These are phyloP conservation scores for Gyromitra esculenta DNA, from an alignment of 2,329 filamentous ascomycete species.

Conservation along the genomic window DNA sequence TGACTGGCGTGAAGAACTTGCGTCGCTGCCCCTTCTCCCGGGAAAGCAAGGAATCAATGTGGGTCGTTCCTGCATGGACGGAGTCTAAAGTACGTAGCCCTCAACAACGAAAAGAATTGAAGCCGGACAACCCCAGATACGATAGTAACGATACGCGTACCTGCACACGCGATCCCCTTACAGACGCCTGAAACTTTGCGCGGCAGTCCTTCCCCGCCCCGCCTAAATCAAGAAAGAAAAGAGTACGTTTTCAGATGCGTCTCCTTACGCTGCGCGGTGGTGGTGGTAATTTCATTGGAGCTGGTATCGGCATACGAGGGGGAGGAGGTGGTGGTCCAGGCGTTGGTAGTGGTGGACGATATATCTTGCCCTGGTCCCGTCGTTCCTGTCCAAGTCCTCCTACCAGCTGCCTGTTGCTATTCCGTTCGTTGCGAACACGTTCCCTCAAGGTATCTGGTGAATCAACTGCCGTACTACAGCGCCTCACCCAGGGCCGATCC, in stretches of 20 bases:
- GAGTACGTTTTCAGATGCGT: conserved; percentile 36
- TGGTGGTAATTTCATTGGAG: not conserved
- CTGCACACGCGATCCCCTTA: conserved; percentile 38
- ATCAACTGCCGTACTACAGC: conserved; percentile 29
- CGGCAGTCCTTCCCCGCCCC: conserved; percentile 28
- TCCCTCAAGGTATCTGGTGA: conserved; percentile 27
- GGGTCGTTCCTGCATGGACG: conserved; percentile 43
- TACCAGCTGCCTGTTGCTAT: conserved; percentile 23
- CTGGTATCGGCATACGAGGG: conserved; percentile 2
- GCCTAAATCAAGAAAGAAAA: conserved; percentile 30
- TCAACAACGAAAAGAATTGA: conserved; percentile 32
- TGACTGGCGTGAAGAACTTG: not conserved
- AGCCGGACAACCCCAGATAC: conserved; percentile 31
- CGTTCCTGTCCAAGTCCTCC: conserved; percentile 16
- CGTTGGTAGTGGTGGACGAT: conserved; percentile 36
- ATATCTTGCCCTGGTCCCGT: conserved; percentile 35
- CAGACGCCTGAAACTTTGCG: conserved; percentile 29
- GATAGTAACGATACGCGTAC: conserved; percentile 31
- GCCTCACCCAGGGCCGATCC: conserved; percentile 19
- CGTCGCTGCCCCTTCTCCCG: not conserved
- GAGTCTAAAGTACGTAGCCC: conserved; percentile 35
- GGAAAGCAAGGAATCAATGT: conserved; percentile 30
- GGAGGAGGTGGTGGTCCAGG: conserved; percentile 12
- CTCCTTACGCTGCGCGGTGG: conserved; percentile 39
- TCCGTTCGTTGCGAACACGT: conserved; percentile 43